These are phyloP conservation scores for Sideroxylon spinosum DNA, from an alignment of 179 eudicot species.

Conservation along the genomic window DNA sequence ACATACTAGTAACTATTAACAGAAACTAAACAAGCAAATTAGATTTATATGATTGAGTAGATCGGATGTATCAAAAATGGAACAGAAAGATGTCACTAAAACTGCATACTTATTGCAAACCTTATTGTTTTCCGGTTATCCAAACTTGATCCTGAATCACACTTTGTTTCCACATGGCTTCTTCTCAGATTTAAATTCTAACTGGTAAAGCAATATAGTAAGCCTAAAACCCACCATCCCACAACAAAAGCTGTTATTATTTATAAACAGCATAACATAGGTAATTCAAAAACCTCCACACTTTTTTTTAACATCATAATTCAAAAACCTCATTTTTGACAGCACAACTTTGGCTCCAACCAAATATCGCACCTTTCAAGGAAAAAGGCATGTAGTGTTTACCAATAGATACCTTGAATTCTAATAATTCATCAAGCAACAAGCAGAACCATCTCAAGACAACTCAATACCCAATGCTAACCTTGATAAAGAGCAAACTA, in stretches of 20 bases:
- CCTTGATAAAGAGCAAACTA: background rate
- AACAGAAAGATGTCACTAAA: background rate
- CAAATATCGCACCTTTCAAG: background rate
- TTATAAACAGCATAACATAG: background rate
- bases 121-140: background rate
- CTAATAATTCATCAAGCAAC: background rate
- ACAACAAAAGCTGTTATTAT: background rate
- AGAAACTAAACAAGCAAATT: background rate
- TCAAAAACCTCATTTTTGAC: background rate
- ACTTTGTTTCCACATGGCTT: background rate
- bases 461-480: background rate
- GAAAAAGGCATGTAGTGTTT: background rate
- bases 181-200: background rate
- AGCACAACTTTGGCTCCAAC: background rate
- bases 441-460: slow-evolving; percentile 5
- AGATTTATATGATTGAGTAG: background rate
- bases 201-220: background rate
- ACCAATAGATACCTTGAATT: background rate
- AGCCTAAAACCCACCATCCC: background rate
- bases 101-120: background rate
- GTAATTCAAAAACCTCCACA: too few relatives aligned
- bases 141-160: background rate
- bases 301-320: background rate
- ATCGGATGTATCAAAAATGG: background rate
- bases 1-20: background rate